Evolutionary conservation across 1,284 basidiomycete species (phyloP).

Genomic region (Hortiboletus rubellus): DNA sequence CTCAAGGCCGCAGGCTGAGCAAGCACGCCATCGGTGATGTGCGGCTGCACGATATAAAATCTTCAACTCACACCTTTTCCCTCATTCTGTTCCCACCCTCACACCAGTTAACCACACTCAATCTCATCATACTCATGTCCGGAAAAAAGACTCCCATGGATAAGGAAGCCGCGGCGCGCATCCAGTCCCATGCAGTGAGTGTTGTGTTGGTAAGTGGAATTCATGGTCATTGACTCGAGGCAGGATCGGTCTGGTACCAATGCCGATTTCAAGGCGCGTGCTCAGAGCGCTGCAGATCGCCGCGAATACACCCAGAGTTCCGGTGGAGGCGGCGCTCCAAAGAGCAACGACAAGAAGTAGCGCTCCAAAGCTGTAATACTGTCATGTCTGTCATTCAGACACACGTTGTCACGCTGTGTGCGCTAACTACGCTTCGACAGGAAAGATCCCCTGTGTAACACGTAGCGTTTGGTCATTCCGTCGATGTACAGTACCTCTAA

Average conservation of each 20-base stretch:
- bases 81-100: not conserved
- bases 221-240: not conserved
- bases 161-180: conserved; percentile 10
- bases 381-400: not conserved
- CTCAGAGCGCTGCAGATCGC: conserved; percentile 9
- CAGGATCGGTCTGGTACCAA: conserved; percentile 10
- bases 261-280: conserved; percentile 13
- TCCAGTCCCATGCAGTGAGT: conserved; percentile 18
- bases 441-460: no score
- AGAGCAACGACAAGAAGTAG: conserved; percentile 5
- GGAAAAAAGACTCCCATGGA: conserved; percentile 4
- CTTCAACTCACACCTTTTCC: no score
- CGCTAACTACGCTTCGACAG: not conserved
- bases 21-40: not conserved
- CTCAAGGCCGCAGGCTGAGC: not conserved
- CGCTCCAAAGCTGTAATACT: not conserved
- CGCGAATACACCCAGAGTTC: conserved; percentile 1
- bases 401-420: not conserved
- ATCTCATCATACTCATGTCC: not conserved
- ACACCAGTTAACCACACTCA: not conserved
- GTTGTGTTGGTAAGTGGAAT: not conserved
- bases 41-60: conserved; percentile 8
- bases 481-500: not conserved
- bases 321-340: not conserved
- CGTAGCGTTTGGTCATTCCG: not conserved